phyloP scores from a whole-genome alignment of 192 early-diverging fungal genomes.

The Jimgerdemannia flammicorona region DNA sequence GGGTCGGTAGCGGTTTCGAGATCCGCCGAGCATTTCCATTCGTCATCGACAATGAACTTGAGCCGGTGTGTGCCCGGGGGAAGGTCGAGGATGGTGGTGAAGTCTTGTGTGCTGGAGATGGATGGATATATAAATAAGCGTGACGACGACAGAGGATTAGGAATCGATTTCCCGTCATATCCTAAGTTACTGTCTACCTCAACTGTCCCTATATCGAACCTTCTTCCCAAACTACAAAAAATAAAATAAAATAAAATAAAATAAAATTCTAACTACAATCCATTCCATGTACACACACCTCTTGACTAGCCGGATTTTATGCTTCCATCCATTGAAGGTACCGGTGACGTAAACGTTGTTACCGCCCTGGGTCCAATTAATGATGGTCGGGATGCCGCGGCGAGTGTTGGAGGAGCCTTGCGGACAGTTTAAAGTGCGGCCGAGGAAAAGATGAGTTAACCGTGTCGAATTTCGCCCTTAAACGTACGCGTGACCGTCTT shows the following conservation, averaged over 20 bases:
- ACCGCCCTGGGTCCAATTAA: conserved; percentile 84
- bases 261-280: neutral
- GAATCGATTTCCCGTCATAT: neutral
- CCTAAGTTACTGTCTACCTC: neutral
- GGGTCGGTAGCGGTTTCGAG: conserved; percentile 87
- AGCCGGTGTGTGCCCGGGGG: conserved; percentile 93
- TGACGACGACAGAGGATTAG: neutral
- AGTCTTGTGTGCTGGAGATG: conserved; percentile 60
- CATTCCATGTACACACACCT: conserved; percentile 30
- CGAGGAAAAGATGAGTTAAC: neutral
- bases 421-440: neutral
- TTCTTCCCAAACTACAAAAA: neutral
- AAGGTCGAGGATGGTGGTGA: conserved; percentile 79
- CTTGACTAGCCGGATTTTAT: conserved; percentile 78
- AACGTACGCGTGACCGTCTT: neutral
- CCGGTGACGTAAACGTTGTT: conserved; percentile 89
- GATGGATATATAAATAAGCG: neutral
- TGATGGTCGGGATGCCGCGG: conserved; percentile 76
- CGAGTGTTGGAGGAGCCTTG: conserved; percentile 16
- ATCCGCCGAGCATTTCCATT: conserved; percentile 94
- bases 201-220: no score
- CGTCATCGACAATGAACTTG: conserved; percentile 98
- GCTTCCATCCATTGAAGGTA: conserved; percentile 96
- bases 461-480: neutral
- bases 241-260: no score